Evolutionary conservation across 257 asterid species (phyloP), one percentile per base, ranked within the genome.

Genomic region (Salvia hispanica): DNA sequence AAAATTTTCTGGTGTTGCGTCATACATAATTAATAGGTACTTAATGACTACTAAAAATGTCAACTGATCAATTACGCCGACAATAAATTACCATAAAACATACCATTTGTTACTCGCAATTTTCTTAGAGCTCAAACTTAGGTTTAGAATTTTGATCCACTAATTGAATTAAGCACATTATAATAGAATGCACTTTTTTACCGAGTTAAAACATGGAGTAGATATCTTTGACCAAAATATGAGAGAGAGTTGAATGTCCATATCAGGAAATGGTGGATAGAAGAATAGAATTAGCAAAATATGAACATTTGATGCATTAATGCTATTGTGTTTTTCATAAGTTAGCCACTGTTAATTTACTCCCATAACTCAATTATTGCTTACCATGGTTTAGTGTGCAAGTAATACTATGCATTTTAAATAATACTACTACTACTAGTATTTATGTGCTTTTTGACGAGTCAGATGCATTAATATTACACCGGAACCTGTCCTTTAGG

Each of bases 51-150:
- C 34, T 57, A 44, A 53, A 77, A 66, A 70, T 67, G 77, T 78
- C 83, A 71, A 74, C 82, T 61, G 58, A 58, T 74, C 46, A 67
- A 63, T 57, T 25, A 62, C 73, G 69, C 74, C 72, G 79, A 78
- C 75, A 74, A 71, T 78, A 66, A 74, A 78, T 78, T 47, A 39
- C 62, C 61, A 36, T n/a, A 52, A 53, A 65, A 75, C 75, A 40
- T 6, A 48, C 66, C 44, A 58, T 52, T 72, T 55, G 37, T 28
- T 53, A 5, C 55, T 28, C 47, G 2, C 28, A 33, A 48, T n/a
- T 37, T 58, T 58, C 69, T 61, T 31, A 40, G 14, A 46, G 10
- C 74, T 74, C 65, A 33, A 18, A 36, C 2, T 12, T 62, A 69
- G 75, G 70, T 57, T 18, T 73, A 61, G 59, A 63, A 74, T 28